phyloP scores from a whole-genome alignment of 2,329 filamentous ascomycete species.

The Purpureocillium takamizusanense region DNA sequence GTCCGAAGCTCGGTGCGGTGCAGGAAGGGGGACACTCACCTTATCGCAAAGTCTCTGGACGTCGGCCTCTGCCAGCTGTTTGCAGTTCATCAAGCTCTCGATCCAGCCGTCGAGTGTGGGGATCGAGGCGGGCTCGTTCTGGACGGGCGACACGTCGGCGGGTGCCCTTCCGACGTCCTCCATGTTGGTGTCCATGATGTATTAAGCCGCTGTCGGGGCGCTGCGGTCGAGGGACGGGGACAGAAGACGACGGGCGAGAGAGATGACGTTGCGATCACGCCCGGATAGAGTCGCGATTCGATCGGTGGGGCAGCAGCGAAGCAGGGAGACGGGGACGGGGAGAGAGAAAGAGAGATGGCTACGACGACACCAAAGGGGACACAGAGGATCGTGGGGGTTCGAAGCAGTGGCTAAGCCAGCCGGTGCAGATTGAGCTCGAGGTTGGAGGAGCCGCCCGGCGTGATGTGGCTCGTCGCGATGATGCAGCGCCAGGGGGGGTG shows the following conservation, averaged over 20 bases:
- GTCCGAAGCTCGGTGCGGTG: background rate
- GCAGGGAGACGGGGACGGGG: slow-evolving; percentile 2
- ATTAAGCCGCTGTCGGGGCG: slow-evolving; percentile 10
- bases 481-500: too few species aligned
- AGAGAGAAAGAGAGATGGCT: too few species aligned
- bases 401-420: too few species aligned
- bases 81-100: slow-evolving; percentile 96
- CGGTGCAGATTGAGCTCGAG: too few species aligned
- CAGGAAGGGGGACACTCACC: slow-evolving; percentile 42
- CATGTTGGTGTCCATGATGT: slow-evolving; percentile 91
- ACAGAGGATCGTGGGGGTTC: too few species aligned
- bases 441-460: too few species aligned
- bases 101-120: slow-evolving; percentile 96
- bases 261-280: slow-evolving; percentile 21
- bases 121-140: slow-evolving; percentile 77
- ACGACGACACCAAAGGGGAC: too few species aligned
- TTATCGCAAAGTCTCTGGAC: slow-evolving; percentile 97
- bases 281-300: slow-evolving; percentile 8
- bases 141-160: slow-evolving; percentile 64
- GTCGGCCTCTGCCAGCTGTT: slow-evolving; percentile 90
- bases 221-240: slow-evolving; percentile 9
- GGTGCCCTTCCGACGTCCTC: slow-evolving; percentile 89
- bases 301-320: slow-evolving; percentile 10
- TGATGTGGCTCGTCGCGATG: too few species aligned
- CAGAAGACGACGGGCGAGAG: slow-evolving; percentile 15